Evolutionary conservation across 1,284 basidiomycete genomes (phyloP).

Genomic region (Stygiomarasmius scandens): DNA sequence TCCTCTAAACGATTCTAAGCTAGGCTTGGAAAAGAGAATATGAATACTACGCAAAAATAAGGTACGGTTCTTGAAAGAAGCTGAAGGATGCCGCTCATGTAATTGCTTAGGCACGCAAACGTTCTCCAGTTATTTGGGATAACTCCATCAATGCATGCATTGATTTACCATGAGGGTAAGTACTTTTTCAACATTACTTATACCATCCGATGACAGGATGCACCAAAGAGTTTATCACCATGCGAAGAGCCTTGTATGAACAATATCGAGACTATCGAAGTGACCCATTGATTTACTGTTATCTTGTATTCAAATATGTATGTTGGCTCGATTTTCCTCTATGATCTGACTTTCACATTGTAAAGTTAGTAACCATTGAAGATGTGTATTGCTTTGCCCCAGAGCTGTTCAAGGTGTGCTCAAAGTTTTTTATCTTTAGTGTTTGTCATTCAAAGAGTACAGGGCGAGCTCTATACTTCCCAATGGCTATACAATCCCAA

Average conservation of each 20-base stretch:
- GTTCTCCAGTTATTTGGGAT: neutral
- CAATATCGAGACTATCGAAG: neutral
- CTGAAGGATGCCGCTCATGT: neutral
- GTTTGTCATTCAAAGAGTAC: neutral
- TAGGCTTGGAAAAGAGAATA: constrained; percentile 1
- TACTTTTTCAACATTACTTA: neutral
- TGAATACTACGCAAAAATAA: neutral
- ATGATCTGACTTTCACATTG: no score
- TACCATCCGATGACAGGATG: neutral
- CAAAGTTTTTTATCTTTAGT: neutral
- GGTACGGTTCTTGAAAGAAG: neutral
- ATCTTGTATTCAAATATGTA: neutral
- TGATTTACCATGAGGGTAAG: neutral
- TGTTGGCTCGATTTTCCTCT: neutral
- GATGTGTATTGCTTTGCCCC: no score
- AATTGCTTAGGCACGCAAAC: neutral
- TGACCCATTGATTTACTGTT: neutral
- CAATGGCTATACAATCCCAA: constrained; percentile 3
- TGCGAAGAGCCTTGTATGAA: neutral
- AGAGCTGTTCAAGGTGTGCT: no score
- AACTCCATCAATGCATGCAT: neutral
- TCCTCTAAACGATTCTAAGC: neutral
- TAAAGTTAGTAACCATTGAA: no score
- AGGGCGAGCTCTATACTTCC: neutral
- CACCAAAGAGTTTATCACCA: neutral